These are phyloP conservation scores for Gyrodon tennesseensis DNA, from an alignment of 1,284 basidiomycete genomes.

Conservation along the genomic window DNA sequence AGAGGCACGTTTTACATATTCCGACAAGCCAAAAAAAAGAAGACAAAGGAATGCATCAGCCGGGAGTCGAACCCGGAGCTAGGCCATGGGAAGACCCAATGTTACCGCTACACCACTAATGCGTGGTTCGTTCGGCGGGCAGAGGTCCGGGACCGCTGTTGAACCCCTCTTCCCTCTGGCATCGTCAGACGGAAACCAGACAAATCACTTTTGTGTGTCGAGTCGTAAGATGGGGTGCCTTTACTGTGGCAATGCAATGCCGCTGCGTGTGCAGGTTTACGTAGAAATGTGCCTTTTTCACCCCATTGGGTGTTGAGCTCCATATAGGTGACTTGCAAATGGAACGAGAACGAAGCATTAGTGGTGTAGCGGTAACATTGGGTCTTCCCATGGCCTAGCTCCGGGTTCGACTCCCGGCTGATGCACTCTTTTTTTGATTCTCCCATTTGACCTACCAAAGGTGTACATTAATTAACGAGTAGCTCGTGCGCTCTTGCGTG, in stretches of 20 bases:
- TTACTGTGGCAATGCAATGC: no score
- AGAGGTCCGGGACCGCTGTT: neutral
- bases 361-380: constrained; percentile 49
- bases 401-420: constrained; percentile 61
- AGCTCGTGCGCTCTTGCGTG: neutral
- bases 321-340: no score
- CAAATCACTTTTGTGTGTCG: no score
- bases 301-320: no score
- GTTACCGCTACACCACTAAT: constrained; percentile 49
- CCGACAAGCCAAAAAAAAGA: neutral
- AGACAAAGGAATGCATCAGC: constrained; percentile 48
- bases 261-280: no score
- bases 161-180: no score
- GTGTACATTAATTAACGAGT: no score
- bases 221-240: no score
- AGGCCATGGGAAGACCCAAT: constrained; percentile 53
- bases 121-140: constrained; percentile 14
- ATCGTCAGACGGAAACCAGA: no score
- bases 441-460: neutral
- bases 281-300: no score
- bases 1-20: no score
- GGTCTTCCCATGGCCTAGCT: constrained; percentile 55
- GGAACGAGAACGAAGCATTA: constrained; percentile 33
- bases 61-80: constrained; percentile 62
- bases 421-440: constrained; percentile 41